Evolutionary conservation across 1,139 yeast genomes (phyloP).

Genomic region (Magnusiomyces suaveolens): DNA sequence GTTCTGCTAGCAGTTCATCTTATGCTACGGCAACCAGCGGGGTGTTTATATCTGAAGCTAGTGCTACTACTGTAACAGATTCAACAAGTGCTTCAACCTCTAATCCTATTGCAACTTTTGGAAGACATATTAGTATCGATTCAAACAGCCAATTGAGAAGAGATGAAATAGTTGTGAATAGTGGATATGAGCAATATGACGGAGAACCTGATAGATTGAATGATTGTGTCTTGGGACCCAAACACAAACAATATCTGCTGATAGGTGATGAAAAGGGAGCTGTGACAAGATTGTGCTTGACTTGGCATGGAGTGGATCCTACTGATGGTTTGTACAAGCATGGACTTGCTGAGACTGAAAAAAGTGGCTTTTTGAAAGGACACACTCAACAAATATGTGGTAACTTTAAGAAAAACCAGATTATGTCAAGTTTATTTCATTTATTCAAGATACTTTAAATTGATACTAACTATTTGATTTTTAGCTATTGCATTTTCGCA

Average conservation of each 20-base stretch:
- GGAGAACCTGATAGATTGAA: neutral
- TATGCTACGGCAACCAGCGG: neutral
- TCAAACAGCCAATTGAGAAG: too few relatives aligned
- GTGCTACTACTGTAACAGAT: neutral
- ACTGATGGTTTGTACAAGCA: neutral
- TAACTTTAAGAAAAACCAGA: slow-evolving; percentile 5
- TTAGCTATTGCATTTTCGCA: slow-evolving; percentile 48
- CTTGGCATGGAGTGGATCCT: slow-evolving; percentile 15
- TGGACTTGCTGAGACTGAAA: slow-evolving; percentile 17
- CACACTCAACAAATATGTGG: slow-evolving; percentile 16
- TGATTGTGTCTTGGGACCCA: neutral
- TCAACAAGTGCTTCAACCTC: neutral
- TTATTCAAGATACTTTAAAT: neutral
- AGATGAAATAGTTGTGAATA: too few relatives aligned
- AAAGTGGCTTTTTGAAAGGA: slow-evolving; percentile 20
- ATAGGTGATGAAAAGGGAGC: slow-evolving; percentile 67
- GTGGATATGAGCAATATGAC: neutral
- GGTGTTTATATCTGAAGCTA: neutral
- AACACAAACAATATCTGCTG: slow-evolving; percentile 33
- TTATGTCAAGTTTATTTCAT: neutral
- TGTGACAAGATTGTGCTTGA: slow-evolving; percentile 37
- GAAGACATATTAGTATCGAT: too few relatives aligned
- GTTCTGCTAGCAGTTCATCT: neutral
- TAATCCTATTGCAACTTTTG: too few relatives aligned
- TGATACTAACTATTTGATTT: neutral